Evolutionary conservation across 306 rosid genomes (phyloP).

Genomic region (Purshia tridentata): DNA sequence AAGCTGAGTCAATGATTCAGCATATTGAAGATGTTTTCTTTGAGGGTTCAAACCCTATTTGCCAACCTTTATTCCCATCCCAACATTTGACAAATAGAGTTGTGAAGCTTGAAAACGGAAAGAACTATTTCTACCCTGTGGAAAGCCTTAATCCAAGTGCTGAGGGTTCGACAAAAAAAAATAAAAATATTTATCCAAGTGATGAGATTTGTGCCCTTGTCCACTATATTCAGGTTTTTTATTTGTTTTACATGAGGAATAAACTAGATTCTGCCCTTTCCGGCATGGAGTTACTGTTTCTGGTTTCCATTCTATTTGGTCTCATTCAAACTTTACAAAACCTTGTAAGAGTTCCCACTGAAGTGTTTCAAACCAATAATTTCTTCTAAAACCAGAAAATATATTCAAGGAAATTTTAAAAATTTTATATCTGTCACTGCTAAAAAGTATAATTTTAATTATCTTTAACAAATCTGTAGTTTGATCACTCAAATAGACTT

Average conservation of each 20-base stretch:
- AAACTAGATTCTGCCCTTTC: conserved; percentile 4
- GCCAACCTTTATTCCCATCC: conserved; percentile 74
- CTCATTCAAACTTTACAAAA: not conserved
- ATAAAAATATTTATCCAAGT: no score
- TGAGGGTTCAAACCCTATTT: conserved; percentile 51
- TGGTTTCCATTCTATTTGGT: not conserved
- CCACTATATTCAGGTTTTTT: conserved; percentile 75
- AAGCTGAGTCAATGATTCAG: no score
- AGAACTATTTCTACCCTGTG: conserved; percentile 59
- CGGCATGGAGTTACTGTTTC: not conserved
- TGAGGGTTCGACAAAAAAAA: no score
- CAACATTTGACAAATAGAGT: conserved; percentile 76
- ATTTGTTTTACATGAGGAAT: conserved; percentile 6
- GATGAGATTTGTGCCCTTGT: conserved; percentile 87
- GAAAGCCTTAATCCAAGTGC: conserved; percentile 83
- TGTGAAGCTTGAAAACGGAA: conserved; percentile 76
- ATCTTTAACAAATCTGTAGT: not conserved
- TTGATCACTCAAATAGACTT: not conserved
- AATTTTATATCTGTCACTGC: no score
- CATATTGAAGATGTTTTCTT: conserved; percentile 32
- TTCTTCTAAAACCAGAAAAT: not conserved
- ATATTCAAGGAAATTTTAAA: not conserved
- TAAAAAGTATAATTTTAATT: no score
- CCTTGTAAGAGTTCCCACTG: conserved; percentile 1
- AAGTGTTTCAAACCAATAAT: not conserved